Percentiles rank a stretch among this genome's conserved stretches.
Evolutionary conservation across 2,329 filamentous ascomycete species (phyloP).

Genomic region (Pseudogymnoascus pannorum): DNA sequence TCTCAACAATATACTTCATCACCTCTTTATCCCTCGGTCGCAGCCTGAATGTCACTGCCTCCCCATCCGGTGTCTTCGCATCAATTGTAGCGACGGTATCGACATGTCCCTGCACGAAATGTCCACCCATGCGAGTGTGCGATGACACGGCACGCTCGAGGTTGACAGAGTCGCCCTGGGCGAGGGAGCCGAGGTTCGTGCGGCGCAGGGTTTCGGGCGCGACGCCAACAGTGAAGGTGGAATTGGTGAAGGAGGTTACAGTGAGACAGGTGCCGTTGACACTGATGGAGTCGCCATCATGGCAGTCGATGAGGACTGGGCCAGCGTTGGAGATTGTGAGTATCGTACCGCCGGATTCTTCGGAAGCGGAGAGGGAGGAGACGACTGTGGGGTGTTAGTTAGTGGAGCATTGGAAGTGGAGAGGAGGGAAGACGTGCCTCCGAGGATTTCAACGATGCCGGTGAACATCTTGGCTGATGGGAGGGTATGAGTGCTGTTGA

Average conservation of each 20-base stretch:
- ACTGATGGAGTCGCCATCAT: slow-evolving; percentile 78
- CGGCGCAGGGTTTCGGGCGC: slow-evolving; percentile 92
- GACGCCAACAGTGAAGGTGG: slow-evolving; percentile 80
- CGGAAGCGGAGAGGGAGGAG: slow-evolving; percentile 70
- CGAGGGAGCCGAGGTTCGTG: slow-evolving; percentile 81
- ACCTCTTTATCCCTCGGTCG: slow-evolving; percentile 61
- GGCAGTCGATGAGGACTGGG: slow-evolving; percentile 71
- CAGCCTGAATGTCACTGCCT: slow-evolving; percentile 82
- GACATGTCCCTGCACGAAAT: slow-evolving; percentile 97
- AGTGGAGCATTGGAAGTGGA: slow-evolving; percentile 28
- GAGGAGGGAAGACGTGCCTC: slow-evolving; percentile 55
- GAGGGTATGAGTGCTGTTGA: slow-evolving; percentile 4
- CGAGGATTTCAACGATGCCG: slow-evolving; percentile 85
- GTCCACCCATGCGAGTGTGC: slow-evolving; percentile 91
- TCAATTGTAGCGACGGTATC: slow-evolving; percentile 78
- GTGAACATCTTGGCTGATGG: slow-evolving; percentile 67
- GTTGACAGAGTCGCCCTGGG: slow-evolving; percentile 65
- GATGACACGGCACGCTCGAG: slow-evolving; percentile 89
- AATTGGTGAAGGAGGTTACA: slow-evolving; percentile 61
- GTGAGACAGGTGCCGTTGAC: slow-evolving; percentile 96
- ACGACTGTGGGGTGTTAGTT: slow-evolving; percentile 52
- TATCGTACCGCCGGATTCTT: slow-evolving; percentile 80
- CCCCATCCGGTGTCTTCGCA: slow-evolving; percentile 71
- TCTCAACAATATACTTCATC: slow-evolving; percentile 85
- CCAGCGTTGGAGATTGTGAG: slow-evolving; percentile 70